Conservation (phyloP, 2,329 filamentous ascomycete species). For the Canariomyces notabilis region DNA sequence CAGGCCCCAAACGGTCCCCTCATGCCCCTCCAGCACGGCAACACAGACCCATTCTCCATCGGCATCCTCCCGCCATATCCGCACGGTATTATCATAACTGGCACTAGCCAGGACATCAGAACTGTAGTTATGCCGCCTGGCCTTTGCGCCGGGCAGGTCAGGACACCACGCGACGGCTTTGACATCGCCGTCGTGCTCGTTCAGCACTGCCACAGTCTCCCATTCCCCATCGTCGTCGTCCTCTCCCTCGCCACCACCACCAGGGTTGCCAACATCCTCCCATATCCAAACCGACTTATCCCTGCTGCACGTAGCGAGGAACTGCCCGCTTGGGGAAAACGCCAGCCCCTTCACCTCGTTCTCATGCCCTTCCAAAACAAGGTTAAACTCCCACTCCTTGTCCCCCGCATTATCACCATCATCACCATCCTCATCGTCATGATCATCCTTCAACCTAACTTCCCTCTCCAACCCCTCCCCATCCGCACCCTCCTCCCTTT, state of each 20-base stretch:
- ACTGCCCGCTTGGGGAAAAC: constrained; percentile 68
- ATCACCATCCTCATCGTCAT: constrained; percentile 23
- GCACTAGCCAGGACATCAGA: constrained; percentile 76
- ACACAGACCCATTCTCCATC: constrained; percentile 92
- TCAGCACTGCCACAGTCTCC: constrained; percentile 91
- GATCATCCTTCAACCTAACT: constrained; percentile 20
- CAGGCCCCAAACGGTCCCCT: constrained; percentile 84
- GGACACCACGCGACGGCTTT: constrained; percentile 94
- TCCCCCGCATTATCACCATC: constrained; percentile 53
- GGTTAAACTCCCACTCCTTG: constrained; percentile 87
- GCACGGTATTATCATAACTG: constrained; percentile 91
- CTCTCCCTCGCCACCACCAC: constrained; percentile 54
- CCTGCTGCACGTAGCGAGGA: constrained; percentile 82
- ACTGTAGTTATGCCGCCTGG: constrained; percentile 39
- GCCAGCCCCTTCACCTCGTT: constrained; percentile 81
- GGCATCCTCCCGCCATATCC: constrained; percentile 83
- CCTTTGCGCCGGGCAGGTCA: constrained; percentile 48
- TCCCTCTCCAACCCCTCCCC: constrained; percentile 7
- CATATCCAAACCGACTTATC: constrained; percentile 98
- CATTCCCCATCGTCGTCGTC: constrained; percentile 94
- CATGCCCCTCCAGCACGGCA: constrained; percentile 72
- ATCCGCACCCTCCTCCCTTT: not conserved
- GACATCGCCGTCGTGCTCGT: constrained; percentile 92
- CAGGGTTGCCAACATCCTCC: constrained; percentile 70
- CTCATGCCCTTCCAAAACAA: constrained; percentile 92